These are phyloP conservation scores for Athelia sp. DNA, from an alignment of 1,284 basidiomycete species.

Conservation along the genomic window DNA sequence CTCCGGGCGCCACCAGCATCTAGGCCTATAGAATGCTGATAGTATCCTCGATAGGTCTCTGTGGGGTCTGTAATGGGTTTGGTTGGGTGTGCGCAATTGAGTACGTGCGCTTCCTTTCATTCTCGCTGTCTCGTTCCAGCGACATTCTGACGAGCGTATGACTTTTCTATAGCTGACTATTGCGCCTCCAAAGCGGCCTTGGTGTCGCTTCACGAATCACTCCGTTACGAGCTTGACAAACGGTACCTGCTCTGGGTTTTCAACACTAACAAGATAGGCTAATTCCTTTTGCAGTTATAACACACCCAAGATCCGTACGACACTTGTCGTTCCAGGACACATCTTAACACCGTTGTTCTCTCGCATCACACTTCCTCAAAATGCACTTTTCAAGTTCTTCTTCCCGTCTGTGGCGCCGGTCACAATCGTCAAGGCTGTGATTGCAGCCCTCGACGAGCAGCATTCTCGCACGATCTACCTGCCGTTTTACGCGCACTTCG, in stretches of 20 bases:
- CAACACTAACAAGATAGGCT: constrained; percentile 6
- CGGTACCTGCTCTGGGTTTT: constrained; percentile 32
- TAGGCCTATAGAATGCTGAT: constrained; percentile 4
- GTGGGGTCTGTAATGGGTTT: constrained; percentile 78
- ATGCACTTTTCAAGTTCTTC: constrained; percentile 61
- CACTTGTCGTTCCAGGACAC: constrained; percentile 75
- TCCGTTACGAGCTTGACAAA: constrained; percentile 82
- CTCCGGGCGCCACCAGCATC: not conserved
- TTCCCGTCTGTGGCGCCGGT: constrained; percentile 71
- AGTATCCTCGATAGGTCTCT: constrained; percentile 50
- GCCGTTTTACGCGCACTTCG: constrained; percentile 69
- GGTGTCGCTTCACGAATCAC: constrained; percentile 70
- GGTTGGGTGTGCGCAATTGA: constrained; percentile 73
- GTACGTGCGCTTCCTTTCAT: constrained; percentile 37
- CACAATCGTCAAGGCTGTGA: constrained; percentile 75
- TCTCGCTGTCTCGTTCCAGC: constrained; percentile 7
- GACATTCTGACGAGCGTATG: constrained; percentile 6
- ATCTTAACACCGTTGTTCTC: constrained; percentile 74
- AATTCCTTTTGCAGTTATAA: constrained; percentile 48
- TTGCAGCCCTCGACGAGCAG: constrained; percentile 72
- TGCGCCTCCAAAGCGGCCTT: constrained; percentile 84
- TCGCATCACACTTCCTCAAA: constrained; percentile 44
- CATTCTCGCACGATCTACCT: constrained; percentile 67
- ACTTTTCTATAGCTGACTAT: constrained; percentile 65
- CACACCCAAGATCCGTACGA: constrained; percentile 73